phyloP scores from a whole-genome alignment of 352 stramenopile genomes.

The Pythium aristosporum region DNA sequence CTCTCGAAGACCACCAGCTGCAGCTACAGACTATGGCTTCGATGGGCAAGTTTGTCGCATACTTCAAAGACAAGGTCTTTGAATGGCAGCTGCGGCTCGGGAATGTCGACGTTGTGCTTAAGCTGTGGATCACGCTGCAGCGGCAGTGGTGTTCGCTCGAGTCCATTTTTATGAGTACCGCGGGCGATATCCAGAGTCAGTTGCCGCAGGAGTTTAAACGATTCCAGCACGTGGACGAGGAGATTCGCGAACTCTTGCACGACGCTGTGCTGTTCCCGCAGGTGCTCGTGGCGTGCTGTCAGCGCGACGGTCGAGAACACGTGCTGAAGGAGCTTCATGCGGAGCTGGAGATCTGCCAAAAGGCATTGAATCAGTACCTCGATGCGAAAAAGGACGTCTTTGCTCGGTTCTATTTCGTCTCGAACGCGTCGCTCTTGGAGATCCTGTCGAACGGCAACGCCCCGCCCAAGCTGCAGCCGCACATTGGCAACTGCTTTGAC shows the following conservation, averaged over 20 bases:
- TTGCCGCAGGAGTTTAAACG: constrained; percentile 90
- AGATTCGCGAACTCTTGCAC: constrained; percentile 79
- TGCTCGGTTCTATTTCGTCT: constrained; percentile 97
- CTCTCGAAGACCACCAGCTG: constrained; percentile 94
- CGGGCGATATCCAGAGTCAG: constrained; percentile 91
- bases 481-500: constrained; percentile 92
- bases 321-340: constrained; percentile 80
- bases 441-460: constrained; percentile 94
- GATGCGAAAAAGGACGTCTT: constrained; percentile 97
- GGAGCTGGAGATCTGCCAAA: constrained; percentile 95
- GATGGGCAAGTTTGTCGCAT: constrained; percentile 96
- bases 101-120: constrained; percentile 92
- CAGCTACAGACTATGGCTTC: constrained; percentile 95
- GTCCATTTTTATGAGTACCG: constrained; percentile 92
- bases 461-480: constrained; percentile 82
- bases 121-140: constrained; percentile 91
- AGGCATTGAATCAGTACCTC: constrained; percentile 95
- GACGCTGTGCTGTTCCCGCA: constrained; percentile 66
- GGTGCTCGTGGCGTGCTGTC: constrained; percentile 70
- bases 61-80: constrained; percentile 95
- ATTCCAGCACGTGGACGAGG: constrained; percentile 86
- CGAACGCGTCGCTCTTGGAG: constrained; percentile 92
- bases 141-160: constrained; percentile 93
- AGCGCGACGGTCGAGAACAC: constrained; percentile 75
- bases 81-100: constrained; percentile 92